Evolutionary conservation across 257 asterid species (phyloP).

Genomic region (Pogostemon cablin): DNA sequence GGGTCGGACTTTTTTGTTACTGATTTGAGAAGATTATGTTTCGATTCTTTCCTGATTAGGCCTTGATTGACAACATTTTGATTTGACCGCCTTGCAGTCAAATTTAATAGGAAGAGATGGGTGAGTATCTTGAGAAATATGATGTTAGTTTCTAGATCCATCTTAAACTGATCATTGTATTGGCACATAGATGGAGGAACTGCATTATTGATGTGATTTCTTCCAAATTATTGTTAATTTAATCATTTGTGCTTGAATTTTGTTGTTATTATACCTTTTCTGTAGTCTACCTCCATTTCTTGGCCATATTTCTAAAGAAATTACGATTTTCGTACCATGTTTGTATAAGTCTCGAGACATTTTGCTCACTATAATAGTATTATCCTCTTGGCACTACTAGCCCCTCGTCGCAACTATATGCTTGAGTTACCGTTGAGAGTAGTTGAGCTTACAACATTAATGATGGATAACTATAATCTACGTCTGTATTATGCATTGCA

Average conservation of each 20-base stretch:
- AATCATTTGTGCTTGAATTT: neutral
- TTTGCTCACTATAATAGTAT: neutral
- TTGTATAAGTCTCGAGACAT: neutral
- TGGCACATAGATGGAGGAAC: neutral
- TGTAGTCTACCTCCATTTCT: neutral
- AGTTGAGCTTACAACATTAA: neutral
- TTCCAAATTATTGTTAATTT: constrained; percentile 3
- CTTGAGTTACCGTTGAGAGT: neutral
- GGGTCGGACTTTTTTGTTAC: neutral
- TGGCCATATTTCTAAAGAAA: neutral
- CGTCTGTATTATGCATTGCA: neutral
- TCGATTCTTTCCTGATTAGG: neutral
- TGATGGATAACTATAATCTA: neutral
- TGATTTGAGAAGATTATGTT: neutral
- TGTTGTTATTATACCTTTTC: neutral
- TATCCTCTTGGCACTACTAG: neutral
- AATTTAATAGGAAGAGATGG: neutral
- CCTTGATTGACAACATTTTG: neutral
- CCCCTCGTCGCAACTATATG: neutral
- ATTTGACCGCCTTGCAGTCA: neutral
- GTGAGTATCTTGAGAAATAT: neutral
- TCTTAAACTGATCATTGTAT: neutral
- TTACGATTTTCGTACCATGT: too few relatives aligned
- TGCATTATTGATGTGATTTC: neutral
- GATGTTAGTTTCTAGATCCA: neutral